Base-by-base conservation (phyloP, 768 basidiomycete species). In the Boletales sp. region DNA sequence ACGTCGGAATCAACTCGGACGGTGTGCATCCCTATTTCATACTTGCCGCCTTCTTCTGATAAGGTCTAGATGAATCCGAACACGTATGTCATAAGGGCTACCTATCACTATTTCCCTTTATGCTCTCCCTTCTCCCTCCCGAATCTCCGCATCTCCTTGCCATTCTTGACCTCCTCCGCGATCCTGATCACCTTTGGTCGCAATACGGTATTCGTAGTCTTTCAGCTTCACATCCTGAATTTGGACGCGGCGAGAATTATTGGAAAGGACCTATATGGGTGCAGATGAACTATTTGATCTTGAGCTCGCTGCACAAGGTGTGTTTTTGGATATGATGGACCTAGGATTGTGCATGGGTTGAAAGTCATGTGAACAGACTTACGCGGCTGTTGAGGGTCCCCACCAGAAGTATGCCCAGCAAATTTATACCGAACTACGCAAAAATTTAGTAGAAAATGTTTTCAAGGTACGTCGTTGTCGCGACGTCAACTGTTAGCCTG, bases 261-360 rank as follows among this genome's bases (percentile, higher is more conserved):
- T 98, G 94, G 94, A 87, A 86, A 60, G 94, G 95, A 1, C 90
- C 94, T 3, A 87, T 98, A 43, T 97, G 94, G 94, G 80, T 97
- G 34, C 94, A 92, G 67, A 94, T 98, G 88, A 97, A 98, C 69
- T 98, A 93, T 64, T 77, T 98, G 53, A 84, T 86, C 14, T 73
- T 98, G 45, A 76, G 81, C 24, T 81, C 92, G 12, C 69, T 98
- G 50, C 75, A 91, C 64, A 87, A 85, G 69, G 91, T 89, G 27
- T 48, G 72, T 56, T 27, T 8, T 3, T 15, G 11, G 18, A 29
- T 35, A 8, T 15, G 5, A 21, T 38, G 31, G 7, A 9, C 4
- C 4, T 2, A 13, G 14, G 15, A 37, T 18, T 35, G 18, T 38
- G 14, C 11, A 3, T 5, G 29, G 39, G 18, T 45, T 62, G 18